These are phyloP conservation scores for Aspergillus unguis DNA, from an alignment of 2,329 filamentous ascomycete species.

Conservation along the genomic window DNA sequence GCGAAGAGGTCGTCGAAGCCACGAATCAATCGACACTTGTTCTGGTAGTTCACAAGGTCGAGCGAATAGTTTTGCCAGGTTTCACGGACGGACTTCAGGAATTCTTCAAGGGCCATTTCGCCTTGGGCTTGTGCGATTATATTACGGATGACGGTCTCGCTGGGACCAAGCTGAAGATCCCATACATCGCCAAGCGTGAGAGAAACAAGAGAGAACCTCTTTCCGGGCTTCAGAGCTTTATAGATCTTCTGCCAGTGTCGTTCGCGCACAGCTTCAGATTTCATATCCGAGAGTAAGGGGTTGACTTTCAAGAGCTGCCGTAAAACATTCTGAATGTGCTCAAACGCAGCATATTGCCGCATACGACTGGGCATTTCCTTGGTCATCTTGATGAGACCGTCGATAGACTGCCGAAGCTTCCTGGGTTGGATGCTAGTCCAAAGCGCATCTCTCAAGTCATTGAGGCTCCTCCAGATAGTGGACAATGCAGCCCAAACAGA, in stretches of 20 bases:
- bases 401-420: conserved; percentile 84
- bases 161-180: conserved; percentile 88
- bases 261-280: conserved; percentile 93
- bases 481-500: conserved; percentile 95
- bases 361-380: conserved; percentile 99
- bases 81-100: conserved; percentile 91
- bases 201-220: conserved; percentile 88
- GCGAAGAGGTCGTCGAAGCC: conserved; percentile 98
- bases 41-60: conserved; percentile 95
- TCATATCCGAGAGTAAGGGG: conserved; percentile 78
- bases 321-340: conserved; percentile 90
- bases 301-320: conserved; percentile 90
- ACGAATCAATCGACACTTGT: conserved; percentile 93
- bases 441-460: conserved; percentile 84
- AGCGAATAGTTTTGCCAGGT: conserved; percentile 94
- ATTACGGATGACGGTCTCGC: conserved; percentile 81
- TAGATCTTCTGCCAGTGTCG: conserved; percentile 98
- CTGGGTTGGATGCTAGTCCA: conserved; percentile 96
- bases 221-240: conserved; percentile 88
- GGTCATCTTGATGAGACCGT: conserved; percentile 92
- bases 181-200: conserved; percentile 98
- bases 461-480: conserved; percentile 93
- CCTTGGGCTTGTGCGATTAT: conserved; percentile 95
- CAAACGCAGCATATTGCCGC: conserved; percentile 99
- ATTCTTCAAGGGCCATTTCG: conserved; percentile 97